Percentiles rank a stretch among this genome's conserved stretches.
phyloP scores from a whole-genome alignment of 768 basidiomycete species.

The Boletus rubescentipes region DNA sequence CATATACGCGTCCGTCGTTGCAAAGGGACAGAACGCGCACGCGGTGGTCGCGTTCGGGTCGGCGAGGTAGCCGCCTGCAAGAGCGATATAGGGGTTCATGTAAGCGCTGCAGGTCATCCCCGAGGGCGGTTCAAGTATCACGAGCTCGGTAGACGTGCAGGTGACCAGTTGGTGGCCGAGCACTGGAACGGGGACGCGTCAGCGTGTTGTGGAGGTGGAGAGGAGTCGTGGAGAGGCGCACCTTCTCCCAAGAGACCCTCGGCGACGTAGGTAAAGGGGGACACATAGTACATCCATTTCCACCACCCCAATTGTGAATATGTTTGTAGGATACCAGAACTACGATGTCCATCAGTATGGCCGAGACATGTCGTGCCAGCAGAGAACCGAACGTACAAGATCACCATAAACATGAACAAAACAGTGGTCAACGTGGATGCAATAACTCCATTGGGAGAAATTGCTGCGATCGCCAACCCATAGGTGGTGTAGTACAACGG shows the following conservation, averaged over 20 bases:
- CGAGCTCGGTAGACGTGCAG: constrained; percentile 55
- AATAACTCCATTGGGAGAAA: constrained; percentile 42
- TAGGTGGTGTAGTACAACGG: constrained; percentile 47
- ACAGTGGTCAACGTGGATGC: constrained; percentile 40
- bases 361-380: not conserved
- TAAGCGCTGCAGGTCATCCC: constrained; percentile 55
- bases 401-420: constrained; percentile 41
- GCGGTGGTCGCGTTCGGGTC: constrained; percentile 51
- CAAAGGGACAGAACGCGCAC: constrained; percentile 57
- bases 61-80: constrained; percentile 54
- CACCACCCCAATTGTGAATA: constrained; percentile 36
- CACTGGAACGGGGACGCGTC: constrained; percentile 23
- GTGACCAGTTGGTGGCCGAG: constrained; percentile 42
- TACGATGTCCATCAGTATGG: constrained; percentile 14
- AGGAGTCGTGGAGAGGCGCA: not conserved
- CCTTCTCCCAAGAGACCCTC: constrained; percentile 39
- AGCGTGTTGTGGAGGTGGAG: not conserved
- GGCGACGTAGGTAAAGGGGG: constrained; percentile 53
- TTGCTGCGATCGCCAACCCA: constrained; percentile 39
- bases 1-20: constrained; percentile 43
- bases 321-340: constrained; percentile 50
- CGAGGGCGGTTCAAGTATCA: constrained; percentile 49
- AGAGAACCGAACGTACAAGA: constrained; percentile 36
- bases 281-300: constrained; percentile 42
- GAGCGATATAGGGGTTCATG: constrained; percentile 47